phyloP scores from a whole-genome alignment of 345 rosid species.

The Hibiscus tridactylites region DNA sequence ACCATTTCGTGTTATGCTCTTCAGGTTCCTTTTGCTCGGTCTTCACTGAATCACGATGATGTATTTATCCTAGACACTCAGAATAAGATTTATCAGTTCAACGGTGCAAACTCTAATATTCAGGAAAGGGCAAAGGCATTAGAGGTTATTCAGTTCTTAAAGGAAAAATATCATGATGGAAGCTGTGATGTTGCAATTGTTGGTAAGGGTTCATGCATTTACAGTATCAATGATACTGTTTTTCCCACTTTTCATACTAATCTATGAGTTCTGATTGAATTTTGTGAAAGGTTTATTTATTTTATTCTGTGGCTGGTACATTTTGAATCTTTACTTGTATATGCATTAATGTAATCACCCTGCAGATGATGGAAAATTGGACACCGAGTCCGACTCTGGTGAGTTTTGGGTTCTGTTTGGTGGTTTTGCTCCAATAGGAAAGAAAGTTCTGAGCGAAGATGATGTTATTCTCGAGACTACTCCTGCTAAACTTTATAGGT shows the following conservation, averaged over 20 bases:
- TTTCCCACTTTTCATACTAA: not conserved
- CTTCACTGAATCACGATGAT: constrained; percentile 96
- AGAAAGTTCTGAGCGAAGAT: constrained; percentile 75
- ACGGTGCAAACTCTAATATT: constrained; percentile 93
- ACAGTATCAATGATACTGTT: not conserved
- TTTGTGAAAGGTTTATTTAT: not conserved
- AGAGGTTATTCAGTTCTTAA: constrained; percentile 54
- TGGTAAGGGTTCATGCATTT: constrained; percentile 32
- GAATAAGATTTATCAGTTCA: constrained; percentile 90
- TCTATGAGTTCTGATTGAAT: not conserved
- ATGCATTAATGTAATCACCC: not conserved
- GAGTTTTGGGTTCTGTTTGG: constrained; percentile 94
- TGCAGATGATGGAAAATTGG: constrained; percentile 83
- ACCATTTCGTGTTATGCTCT: constrained; percentile 21
- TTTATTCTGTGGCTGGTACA: not conserved
- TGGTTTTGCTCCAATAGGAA: constrained; percentile 93
- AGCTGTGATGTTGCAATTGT: constrained; percentile 73
- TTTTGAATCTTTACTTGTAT: not conserved
- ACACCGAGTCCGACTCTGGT: constrained; percentile 74
- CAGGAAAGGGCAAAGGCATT: constrained; percentile 95
- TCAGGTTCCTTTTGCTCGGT: constrained; percentile 92
- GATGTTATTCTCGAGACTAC: constrained; percentile 61
- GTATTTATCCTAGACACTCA: constrained; percentile 86
- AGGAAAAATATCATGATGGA: constrained; percentile 68
- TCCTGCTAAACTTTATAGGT: constrained; percentile 78